phyloP scores from a whole-genome alignment of 208 protist species.

The Leishmania gerbilli region DNA sequence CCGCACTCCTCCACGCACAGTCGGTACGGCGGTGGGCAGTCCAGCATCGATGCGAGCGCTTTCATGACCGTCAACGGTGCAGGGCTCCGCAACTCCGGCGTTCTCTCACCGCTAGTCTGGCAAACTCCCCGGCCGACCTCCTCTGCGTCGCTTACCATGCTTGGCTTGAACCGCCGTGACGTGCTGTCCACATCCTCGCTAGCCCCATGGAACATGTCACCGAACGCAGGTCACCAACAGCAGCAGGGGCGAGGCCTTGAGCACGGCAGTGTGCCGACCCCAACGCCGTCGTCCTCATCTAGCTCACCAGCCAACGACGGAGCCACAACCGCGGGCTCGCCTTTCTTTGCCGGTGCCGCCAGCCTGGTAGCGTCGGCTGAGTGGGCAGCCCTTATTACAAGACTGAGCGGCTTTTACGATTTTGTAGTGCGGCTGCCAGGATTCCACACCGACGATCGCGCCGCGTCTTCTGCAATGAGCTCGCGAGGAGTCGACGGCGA shows the following conservation, averaged over 20 bases:
- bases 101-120: conserved; percentile 17
- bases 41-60: conserved; percentile 5
- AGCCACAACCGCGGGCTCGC: background rate
- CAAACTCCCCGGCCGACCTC: background rate
- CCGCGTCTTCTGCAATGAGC: background rate
- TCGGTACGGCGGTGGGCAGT: background rate
- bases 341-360: background rate
- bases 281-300: background rate
- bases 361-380: background rate
- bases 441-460: background rate
- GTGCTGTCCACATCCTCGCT: conserved; percentile 4
- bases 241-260: background rate
- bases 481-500: background rate
- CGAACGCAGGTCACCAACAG: background rate
- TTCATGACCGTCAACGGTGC: background rate
- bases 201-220: background rate
- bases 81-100: conserved; percentile 12
- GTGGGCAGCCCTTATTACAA: background rate
- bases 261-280: background rate
- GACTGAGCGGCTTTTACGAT: conserved; percentile 19
- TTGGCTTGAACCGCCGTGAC: conserved; percentile 13
- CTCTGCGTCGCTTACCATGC: conserved; percentile 1
- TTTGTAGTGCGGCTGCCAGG: conserved; percentile 11
- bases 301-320: background rate
- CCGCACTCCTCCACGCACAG: background rate